Conservation (phyloP, 495 filamentous ascomycete species). For the Chaetomium cochliodes region DNA sequence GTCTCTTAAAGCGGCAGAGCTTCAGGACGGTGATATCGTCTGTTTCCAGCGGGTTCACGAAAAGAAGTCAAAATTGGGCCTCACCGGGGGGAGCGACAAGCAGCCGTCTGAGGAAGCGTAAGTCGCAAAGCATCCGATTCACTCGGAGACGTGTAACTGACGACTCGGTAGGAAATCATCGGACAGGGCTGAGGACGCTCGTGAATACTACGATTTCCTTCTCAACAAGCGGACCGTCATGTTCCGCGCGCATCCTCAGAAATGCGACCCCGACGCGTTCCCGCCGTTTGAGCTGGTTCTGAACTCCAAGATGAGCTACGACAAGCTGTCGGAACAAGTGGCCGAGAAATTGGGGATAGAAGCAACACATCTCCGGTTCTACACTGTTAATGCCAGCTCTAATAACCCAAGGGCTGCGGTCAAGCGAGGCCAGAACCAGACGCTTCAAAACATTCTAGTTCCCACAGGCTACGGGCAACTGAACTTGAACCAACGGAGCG, state of each 20-base stretch:
- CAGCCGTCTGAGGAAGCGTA: conserved; percentile 35
- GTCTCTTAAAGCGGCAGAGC: conserved; percentile 82
- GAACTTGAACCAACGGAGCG: conserved; percentile 65
- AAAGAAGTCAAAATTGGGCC: conserved; percentile 39
- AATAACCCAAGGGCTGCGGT: conserved; percentile 73
- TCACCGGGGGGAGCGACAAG: conserved; percentile 29
- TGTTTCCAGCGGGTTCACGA: conserved; percentile 75
- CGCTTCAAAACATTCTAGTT: conserved; percentile 66
- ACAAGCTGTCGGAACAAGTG: conserved; percentile 82
- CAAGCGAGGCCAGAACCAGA: conserved; percentile 64
- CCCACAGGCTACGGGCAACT: conserved; percentile 52
- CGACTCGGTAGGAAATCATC: conserved; percentile 29
- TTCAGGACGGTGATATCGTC: conserved; percentile 96
- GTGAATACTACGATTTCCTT: conserved; percentile 88
- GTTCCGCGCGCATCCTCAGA: conserved; percentile 59
- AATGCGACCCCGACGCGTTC: conserved; percentile 48
- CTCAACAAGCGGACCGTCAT: conserved; percentile 73
- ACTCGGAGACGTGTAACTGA: not conserved
- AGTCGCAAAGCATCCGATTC: conserved; percentile 36
- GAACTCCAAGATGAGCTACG: conserved; percentile 86
- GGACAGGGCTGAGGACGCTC: conserved; percentile 62
- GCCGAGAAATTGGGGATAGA: conserved; percentile 75
- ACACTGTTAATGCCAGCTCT: conserved; percentile 70
- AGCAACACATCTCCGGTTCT: conserved; percentile 85
- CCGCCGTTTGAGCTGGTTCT: conserved; percentile 68